Evolutionary conservation across 2,329 filamentous ascomycete genomes (phyloP).

Genomic region (Lachnellula arida): DNA sequence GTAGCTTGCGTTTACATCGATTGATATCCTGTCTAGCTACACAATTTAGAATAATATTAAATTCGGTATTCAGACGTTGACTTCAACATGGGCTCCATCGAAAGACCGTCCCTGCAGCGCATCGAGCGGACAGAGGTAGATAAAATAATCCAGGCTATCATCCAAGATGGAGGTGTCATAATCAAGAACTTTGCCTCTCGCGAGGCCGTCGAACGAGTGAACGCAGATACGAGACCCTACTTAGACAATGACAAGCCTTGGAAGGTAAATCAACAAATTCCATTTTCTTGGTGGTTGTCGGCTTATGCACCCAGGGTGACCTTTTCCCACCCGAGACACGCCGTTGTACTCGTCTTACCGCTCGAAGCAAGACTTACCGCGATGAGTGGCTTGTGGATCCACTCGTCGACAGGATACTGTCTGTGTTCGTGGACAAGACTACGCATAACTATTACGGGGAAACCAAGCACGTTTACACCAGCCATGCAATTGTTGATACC

Average conservation of each 20-base stretch:
- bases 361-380: conserved; percentile 15
- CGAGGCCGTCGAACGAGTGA: conserved; percentile 14
- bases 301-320: neutral
- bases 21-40: no score
- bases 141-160: conserved; percentile 13
- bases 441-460: conserved; percentile 28
- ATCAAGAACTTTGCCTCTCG: conserved; percentile 15
- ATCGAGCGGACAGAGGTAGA: conserved; percentile 11
- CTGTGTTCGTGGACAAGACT: conserved; percentile 26
- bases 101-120: conserved; percentile 3
- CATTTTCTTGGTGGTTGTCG: neutral
- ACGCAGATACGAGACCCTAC: conserved; percentile 18
- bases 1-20: no score
- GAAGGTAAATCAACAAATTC: conserved; percentile 12
- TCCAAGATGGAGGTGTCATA: conserved; percentile 13
- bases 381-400: conserved; percentile 19
- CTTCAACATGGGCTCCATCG: conserved; percentile 9
- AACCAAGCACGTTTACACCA: conserved; percentile 28
- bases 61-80: neutral
- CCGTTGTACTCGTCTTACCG: conserved; percentile 18
- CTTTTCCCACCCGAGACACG: conserved; percentile 25
- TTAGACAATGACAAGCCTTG: conserved; percentile 23
- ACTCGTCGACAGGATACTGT: conserved; percentile 16
- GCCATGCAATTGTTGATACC: conserved; percentile 24
- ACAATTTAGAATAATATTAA: no score